Percentiles rank a stretch among this genome's conserved stretches.
Conservation (phyloP, 768 basidiomycete genomes). For the Tulasnella sp. region DNA sequence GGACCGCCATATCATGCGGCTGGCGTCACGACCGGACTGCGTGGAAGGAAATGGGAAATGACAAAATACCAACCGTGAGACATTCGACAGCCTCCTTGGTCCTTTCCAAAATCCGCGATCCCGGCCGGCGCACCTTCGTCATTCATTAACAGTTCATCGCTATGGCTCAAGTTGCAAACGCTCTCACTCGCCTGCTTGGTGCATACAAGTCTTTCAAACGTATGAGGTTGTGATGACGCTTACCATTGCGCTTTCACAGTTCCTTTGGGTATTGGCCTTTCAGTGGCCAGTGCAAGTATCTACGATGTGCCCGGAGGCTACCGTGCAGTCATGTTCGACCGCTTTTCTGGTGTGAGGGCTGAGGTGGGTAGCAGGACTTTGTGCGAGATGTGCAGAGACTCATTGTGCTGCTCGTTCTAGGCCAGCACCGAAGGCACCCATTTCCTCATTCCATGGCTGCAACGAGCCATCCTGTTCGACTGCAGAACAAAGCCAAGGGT, state of each 20-base stretch:
- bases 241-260: slow-evolving; percentile 37
- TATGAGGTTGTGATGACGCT: not conserved
- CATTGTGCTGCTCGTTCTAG: slow-evolving; percentile 35
- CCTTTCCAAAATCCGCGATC: slow-evolving; percentile 59
- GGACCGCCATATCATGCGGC: not conserved
- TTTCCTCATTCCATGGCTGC: slow-evolving; percentile 90
- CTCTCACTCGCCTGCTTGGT: not conserved
- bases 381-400: not conserved
- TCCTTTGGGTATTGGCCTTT: slow-evolving; percentile 50
- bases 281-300: slow-evolving; percentile 42
- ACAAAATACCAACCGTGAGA: not conserved
- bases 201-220: not conserved
- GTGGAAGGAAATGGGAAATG: not conserved
- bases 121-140: slow-evolving; percentile 65
- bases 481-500: slow-evolving; percentile 95
- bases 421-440: slow-evolving; percentile 91
- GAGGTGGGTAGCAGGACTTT: slow-evolving; percentile 41
- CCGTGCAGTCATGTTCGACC: slow-evolving; percentile 95
- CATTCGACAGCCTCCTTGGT: slow-evolving; percentile 52
- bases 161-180: slow-evolving; percentile 16
- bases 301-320: slow-evolving; percentile 73
- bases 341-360: slow-evolving; percentile 85
- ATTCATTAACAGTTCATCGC: slow-evolving; percentile 30
- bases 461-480: slow-evolving; percentile 94
- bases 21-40: not conserved